Evolutionary conservation across 2,329 filamentous ascomycete species (phyloP).

Genomic region (Penicillium brevicompactum): DNA sequence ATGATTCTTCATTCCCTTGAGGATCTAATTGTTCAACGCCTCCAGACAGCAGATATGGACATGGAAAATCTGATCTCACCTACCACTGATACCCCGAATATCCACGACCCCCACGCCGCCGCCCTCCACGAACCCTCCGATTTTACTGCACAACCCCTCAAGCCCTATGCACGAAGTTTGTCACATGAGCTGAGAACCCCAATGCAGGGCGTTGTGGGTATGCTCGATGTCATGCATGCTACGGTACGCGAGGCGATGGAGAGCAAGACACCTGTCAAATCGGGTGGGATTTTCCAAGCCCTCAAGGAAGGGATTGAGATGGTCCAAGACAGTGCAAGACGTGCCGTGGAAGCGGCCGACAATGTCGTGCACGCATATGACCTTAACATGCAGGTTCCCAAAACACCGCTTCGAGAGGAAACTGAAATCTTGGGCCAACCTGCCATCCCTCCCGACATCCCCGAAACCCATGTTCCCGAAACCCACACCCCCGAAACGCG

Average conservation of each 20-base stretch:
- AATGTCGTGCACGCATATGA: slow-evolving; percentile 77
- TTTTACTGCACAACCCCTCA: slow-evolving; percentile 62
- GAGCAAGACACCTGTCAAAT: slow-evolving; percentile 52
- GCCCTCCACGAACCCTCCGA: slow-evolving; percentile 60
- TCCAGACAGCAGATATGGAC: slow-evolving; percentile 31
- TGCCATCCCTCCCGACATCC: slow-evolving; percentile 18
- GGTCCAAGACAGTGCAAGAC: slow-evolving; percentile 71
- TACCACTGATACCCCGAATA: slow-evolving; percentile 19
- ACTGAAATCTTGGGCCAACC: slow-evolving; percentile 34
- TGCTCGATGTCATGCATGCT: slow-evolving; percentile 76
- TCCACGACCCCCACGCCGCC: slow-evolving; percentile 40
- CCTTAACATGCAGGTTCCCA: slow-evolving; percentile 73
- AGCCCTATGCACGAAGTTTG: slow-evolving; percentile 71
- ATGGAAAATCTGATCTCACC: neutral
- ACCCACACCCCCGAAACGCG: slow-evolving; percentile 32
- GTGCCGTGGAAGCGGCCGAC: slow-evolving; percentile 72
- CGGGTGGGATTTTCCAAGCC: slow-evolving; percentile 60
- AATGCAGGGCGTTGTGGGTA: slow-evolving; percentile 75
- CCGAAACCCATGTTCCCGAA: slow-evolving; percentile 8
- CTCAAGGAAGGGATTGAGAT: slow-evolving; percentile 71
- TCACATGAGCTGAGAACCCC: slow-evolving; percentile 73
- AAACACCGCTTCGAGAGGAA: slow-evolving; percentile 54
- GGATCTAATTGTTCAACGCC: slow-evolving; percentile 64
- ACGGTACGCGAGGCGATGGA: slow-evolving; percentile 68
- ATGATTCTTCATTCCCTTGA: slow-evolving; percentile 70